Conservation (phyloP, 257 asterid genomes). For the Sherardia arvensis region DNA sequence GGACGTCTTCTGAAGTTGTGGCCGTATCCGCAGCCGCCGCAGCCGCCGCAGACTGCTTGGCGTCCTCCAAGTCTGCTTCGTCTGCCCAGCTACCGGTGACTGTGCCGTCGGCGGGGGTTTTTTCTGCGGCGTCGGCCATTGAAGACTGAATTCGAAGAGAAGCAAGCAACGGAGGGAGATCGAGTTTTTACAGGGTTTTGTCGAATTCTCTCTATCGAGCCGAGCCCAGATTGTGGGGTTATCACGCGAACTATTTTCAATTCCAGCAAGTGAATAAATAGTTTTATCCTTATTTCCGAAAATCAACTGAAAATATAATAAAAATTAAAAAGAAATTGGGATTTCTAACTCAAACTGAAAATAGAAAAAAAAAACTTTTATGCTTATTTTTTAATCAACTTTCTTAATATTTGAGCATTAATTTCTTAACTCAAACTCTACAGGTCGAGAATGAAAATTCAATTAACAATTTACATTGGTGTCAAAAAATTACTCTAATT, state of each 20-base stretch:
- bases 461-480: too few relatives aligned
- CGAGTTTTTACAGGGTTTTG: background rate
- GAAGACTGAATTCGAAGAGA: background rate
- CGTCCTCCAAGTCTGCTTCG: slow-evolving; percentile 33
- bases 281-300: too few relatives aligned
- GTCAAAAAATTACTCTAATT: too few relatives aligned
- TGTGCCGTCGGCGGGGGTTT: slow-evolving; percentile 11
- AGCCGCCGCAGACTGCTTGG: slow-evolving; percentile 23
- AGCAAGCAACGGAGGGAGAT: background rate
- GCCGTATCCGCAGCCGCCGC: background rate
- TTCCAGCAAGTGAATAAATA: too few relatives aligned
- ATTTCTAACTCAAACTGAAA: too few relatives aligned
- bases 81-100: slow-evolving; percentile 44
- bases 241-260: background rate
- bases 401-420: too few relatives aligned
- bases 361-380: too few relatives aligned
- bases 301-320: too few relatives aligned
- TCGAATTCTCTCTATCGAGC: background rate
- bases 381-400: too few relatives aligned
- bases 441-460: too few relatives aligned
- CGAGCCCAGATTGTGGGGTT: background rate
- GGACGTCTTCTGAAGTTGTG: slow-evolving; percentile 7
- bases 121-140: slow-evolving; percentile 14
- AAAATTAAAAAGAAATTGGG: too few relatives aligned
- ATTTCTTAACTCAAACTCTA: too few relatives aligned